Evolutionary conservation across 192 early-diverging fungal genomes (phyloP).

Genomic region (Tieghemiomyces parasiticus): DNA sequence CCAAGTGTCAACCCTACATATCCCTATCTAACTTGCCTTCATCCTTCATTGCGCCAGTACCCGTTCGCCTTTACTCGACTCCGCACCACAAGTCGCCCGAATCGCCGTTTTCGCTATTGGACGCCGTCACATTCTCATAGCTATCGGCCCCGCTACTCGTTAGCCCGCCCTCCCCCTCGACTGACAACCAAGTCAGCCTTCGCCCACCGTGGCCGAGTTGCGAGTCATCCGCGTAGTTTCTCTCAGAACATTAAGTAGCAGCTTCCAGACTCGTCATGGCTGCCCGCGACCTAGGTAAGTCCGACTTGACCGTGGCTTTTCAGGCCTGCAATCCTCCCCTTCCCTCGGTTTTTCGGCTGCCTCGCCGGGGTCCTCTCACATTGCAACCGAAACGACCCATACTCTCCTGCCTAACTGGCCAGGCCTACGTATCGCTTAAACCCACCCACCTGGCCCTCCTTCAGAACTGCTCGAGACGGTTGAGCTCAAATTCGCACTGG

Average conservation of each 20-base stretch:
- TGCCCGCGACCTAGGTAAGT: not conserved
- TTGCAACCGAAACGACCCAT: not conserved
- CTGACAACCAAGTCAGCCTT: too few species aligned
- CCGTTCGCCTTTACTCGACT: too few species aligned
- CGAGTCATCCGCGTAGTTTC: not conserved
- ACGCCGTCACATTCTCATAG: not conserved
- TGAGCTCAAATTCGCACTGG: slow-evolving; percentile 46
- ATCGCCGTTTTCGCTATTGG: not conserved
- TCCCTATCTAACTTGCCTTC: too few species aligned
- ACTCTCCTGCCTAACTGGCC: not conserved
- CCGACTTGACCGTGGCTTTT: not conserved
- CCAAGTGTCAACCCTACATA: too few species aligned
- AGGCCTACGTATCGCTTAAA: not conserved
- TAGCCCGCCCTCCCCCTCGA: not conserved
- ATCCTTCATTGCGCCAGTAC: too few species aligned
- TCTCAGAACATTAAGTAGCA: not conserved
- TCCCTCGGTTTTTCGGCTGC: not conserved
- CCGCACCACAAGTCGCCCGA: too few species aligned
- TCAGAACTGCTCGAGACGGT: slow-evolving; percentile 44
- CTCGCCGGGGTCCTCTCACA: not conserved
- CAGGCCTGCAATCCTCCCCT: not conserved
- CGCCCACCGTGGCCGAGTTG: too few species aligned
- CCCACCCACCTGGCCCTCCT: not conserved
- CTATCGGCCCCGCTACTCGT: not conserved
- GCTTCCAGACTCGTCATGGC: too few species aligned